Percentiles rank a stretch among this genome's conserved stretches.
phyloP scores from a whole-genome alignment of 805 yeast genomes.

The Pichia gijzeniarum region DNA sequence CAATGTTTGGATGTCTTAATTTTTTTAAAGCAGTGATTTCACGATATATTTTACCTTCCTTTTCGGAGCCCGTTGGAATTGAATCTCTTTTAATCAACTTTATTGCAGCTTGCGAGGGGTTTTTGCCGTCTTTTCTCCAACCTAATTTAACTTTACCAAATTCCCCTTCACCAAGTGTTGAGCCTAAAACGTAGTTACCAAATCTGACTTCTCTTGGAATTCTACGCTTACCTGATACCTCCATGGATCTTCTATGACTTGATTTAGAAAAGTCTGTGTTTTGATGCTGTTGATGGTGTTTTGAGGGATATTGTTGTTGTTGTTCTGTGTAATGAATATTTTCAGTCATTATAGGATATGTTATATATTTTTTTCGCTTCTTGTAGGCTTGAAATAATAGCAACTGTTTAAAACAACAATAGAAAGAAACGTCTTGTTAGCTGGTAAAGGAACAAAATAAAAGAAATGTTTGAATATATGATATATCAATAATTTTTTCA shows the following conservation, averaged over 20 bases:
- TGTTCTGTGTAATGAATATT: not conserved
- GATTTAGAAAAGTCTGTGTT: not conserved
- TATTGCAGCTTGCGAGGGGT: constrained; percentile 84
- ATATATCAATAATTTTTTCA: too few relatives aligned
- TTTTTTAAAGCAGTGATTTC: constrained; percentile 88
- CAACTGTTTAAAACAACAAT: too few relatives aligned
- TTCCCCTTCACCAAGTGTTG: constrained; percentile 96
- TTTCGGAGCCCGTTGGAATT: constrained; percentile 78
- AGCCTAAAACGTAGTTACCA: constrained; percentile 85
- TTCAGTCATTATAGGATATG: not conserved
- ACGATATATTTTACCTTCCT: constrained; percentile 83
- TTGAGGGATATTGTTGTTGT: not conserved
- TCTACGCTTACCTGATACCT: constrained; percentile 6
- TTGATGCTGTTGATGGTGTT: not conserved
- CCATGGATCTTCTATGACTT: constrained; percentile 8
- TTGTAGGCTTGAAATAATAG: too few relatives aligned
- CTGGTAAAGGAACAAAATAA: too few relatives aligned
- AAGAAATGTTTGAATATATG: too few relatives aligned
- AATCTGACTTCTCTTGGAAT: constrained; percentile 66
- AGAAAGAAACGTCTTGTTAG: too few relatives aligned
- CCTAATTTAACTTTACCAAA: constrained; percentile 97
- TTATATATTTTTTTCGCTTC: too few relatives aligned
- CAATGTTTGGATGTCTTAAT: constrained; percentile 89
- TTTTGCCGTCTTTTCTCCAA: constrained; percentile 81
- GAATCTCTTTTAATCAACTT: constrained; percentile 85